Conservation (phyloP, 2,329 filamentous ascomycete genomes). For the Gremmenia infestans region DNA sequence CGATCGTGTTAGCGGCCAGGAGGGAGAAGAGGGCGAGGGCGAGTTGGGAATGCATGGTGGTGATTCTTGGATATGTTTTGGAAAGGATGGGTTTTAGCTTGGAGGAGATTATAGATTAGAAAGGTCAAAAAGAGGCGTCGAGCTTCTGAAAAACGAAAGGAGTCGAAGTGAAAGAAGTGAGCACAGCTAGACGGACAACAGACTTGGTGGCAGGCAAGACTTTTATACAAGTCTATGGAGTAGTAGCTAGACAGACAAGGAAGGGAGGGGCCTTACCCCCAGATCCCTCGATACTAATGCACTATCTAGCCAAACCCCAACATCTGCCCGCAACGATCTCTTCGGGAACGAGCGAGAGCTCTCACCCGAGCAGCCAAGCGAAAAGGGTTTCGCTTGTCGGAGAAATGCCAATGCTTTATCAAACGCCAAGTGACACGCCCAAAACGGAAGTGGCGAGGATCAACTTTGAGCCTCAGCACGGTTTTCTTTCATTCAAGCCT, state of each 20-base stretch:
- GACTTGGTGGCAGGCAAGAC: conserved; percentile 11
- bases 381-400: conserved; percentile 10
- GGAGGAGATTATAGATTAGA: conserved; percentile 15
- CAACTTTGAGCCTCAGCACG: conserved; percentile 18
- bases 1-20: conserved; percentile 27
- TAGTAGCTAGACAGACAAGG: background rate
- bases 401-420: conserved; percentile 24
- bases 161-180: conserved; percentile 18
- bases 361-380: background rate
- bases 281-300: conserved; percentile 4
- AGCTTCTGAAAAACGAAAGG: conserved; percentile 22
- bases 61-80: conserved; percentile 10
- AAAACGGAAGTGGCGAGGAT: conserved; percentile 1
- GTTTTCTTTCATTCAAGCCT: conserved; percentile 7
- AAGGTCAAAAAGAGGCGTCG: conserved; percentile 22
- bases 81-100: conserved; percentile 2
- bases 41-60: conserved; percentile 22
- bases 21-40: conserved; percentile 31
- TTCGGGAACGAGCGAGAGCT: background rate
- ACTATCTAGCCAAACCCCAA: conserved; percentile 16
- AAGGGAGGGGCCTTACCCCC: conserved; percentile 10
- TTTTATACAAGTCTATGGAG: conserved; percentile 23
- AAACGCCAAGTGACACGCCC: conserved; percentile 27
- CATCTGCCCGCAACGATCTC: conserved; percentile 1
- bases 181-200: conserved; percentile 21